Conservation (phyloP, 257 asterid species). For the Solanum bukasovii region DNA sequence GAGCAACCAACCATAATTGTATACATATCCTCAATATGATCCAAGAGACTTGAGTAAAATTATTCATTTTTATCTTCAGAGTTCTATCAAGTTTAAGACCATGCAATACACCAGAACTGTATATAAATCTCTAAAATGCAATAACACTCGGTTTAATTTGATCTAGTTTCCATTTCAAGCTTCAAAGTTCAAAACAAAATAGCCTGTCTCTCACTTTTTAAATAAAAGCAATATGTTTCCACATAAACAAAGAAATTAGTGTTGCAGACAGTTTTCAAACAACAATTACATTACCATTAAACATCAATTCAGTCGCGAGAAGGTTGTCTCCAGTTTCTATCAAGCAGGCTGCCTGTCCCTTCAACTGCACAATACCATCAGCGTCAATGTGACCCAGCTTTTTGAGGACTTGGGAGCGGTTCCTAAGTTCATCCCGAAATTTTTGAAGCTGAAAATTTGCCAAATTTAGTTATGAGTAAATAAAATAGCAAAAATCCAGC, state of each 20-base stretch:
- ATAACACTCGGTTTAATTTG: background rate
- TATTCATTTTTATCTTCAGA: background rate
- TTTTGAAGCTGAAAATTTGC: constrained; percentile 70
- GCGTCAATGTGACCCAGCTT: constrained; percentile 82
- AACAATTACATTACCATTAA: constrained; percentile 45
- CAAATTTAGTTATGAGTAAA: background rate
- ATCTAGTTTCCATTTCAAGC: background rate
- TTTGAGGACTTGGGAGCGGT: constrained; percentile 84
- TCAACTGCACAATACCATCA: constrained; percentile 81
- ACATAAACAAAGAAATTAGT: background rate
- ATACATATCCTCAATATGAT: background rate
- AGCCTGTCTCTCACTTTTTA: background rate
- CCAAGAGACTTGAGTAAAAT: background rate
- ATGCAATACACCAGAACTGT: background rate
- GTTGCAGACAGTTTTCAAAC: background rate
- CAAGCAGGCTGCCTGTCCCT: constrained; percentile 96
- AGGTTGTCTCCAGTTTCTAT: constrained; percentile 98
- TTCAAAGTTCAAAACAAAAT: background rate
- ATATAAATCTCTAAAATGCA: background rate
- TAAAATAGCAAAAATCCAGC: background rate
- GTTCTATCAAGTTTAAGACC: background rate
- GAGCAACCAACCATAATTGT: background rate
- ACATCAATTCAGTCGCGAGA: constrained; percentile 92
- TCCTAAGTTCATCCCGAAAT: constrained; percentile 89
- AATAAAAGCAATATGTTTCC: background rate